Conservation (phyloP, 208 protist species). For the Leishmania mexicana region DNA sequence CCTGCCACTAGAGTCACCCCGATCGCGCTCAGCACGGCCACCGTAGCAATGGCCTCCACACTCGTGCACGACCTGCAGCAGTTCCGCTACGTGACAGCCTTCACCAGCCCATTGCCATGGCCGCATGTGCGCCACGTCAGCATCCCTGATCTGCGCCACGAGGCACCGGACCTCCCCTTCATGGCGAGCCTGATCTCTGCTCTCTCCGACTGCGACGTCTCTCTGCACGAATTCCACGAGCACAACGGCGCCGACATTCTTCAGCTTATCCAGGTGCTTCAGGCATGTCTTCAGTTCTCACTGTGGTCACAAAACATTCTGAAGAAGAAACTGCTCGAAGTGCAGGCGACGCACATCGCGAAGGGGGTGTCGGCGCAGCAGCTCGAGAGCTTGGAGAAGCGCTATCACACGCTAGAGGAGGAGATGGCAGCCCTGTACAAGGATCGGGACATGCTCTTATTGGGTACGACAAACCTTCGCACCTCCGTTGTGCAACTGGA, state of each 20-base stretch:
- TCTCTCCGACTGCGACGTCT: slow-evolving; percentile 40
- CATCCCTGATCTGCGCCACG: slow-evolving; percentile 41
- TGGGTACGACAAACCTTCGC: slow-evolving; percentile 44
- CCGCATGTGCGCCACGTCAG: slow-evolving; percentile 52
- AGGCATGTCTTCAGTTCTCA: slow-evolving; percentile 77
- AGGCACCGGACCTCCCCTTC: slow-evolving; percentile 63
- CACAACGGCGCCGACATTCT: slow-evolving; percentile 59
- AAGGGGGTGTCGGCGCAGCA: slow-evolving; percentile 46
- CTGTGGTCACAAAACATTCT: slow-evolving; percentile 85
- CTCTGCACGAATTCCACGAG: slow-evolving; percentile 30
- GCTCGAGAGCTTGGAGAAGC: slow-evolving; percentile 52
- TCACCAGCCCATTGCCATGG: slow-evolving; percentile 52
- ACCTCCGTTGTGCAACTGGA: slow-evolving; percentile 46
- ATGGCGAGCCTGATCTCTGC: slow-evolving; percentile 70
- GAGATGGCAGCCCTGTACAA: slow-evolving; percentile 30
- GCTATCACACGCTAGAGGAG: slow-evolving; percentile 28
- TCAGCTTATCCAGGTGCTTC: slow-evolving; percentile 68
- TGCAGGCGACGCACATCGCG: slow-evolving; percentile 47
- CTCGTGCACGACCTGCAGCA: slow-evolving; percentile 50
- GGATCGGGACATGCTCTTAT: slow-evolving; percentile 57
- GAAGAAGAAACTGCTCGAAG: slow-evolving; percentile 59
- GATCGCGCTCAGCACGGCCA: background rate
- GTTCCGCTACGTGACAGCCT: slow-evolving; percentile 48
- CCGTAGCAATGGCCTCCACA: slow-evolving; percentile 7
- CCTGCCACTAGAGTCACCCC: background rate